Evolutionary conservation across 768 basidiomycete species (phyloP), one percentile per base, ranked within the genome.

Genomic region (Tylopilus sp.): DNA sequence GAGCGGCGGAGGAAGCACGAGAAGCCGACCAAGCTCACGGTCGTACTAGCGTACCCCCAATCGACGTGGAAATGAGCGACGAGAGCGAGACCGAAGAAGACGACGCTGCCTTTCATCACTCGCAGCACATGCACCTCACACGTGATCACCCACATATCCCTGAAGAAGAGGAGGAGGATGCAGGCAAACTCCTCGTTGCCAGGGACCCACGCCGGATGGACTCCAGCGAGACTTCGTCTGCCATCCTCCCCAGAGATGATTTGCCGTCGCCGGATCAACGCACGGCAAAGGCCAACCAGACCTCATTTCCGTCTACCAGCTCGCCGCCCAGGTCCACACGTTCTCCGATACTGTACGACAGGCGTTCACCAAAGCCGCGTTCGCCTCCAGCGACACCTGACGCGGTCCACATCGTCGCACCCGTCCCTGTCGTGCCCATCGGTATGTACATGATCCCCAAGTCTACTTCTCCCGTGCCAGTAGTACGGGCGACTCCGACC

Each of bases 41-140:
- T 49, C 71, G 65, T 35, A 64, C 71, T 17, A 57, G 67, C 21
- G 76, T 71, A 13, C 87, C 85, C 7, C 88, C 88, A 3, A 88
- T 89, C 40, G 77, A 83, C 23, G 81, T 86, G 23, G 87, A 90
- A 62, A 48, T 88, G 59, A 89, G 87, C 57, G 89, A 90, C 64
- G 87, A 89, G 65, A 88, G 88, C 56, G 88, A 88, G n/a, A 76
- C 61, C 36, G 79, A 76, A 20, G 85, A 87, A 49, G 80, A 78
- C 1, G 79, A 81, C 38, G 48, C 74, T 39, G 64, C 56, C 4
- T 51, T 62, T 25, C 62, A 65, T 7, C 77, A 67, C 53, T 71
- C 74, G 39, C 62, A 63, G 38, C 70, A 57, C 67, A 69, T 73
- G 52, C 69, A 56, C 48, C 65, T 72, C 44, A 70, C 71, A 47